Percentiles rank a stretch among this genome's conserved stretches.
phyloP scores from a whole-genome alignment of 306 rosid species.

The Cucurbita ficifolia region DNA sequence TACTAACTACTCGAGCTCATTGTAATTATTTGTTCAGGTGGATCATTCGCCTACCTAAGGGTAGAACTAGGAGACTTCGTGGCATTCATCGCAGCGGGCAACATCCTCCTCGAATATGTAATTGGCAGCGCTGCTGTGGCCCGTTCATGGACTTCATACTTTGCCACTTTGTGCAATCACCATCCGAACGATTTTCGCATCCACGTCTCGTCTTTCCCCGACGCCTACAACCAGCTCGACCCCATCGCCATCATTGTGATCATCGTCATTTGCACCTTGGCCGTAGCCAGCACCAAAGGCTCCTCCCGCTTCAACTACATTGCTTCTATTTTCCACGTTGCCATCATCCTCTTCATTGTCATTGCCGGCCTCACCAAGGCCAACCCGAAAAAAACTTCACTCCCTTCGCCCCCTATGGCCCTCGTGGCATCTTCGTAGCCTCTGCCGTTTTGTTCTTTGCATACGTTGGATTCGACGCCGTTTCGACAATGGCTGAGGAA shows the following conservation, averaged over 20 bases:
- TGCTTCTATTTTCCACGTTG: conserved; percentile 45
- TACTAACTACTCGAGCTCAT: conserved; percentile 41
- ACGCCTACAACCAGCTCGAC: conserved; percentile 35
- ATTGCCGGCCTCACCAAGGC: conserved; percentile 57
- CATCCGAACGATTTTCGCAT: conserved; percentile 43
- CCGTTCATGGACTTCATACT: conserved; percentile 89
- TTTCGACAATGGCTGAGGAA: conserved; percentile 78
- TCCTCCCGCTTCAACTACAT: conserved; percentile 69
- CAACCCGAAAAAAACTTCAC: conserved; percentile 32
- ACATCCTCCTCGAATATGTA: too few relatives aligned
- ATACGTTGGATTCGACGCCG: conserved; percentile 69
- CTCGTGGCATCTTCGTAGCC: conserved; percentile 43
- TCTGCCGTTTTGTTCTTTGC: conserved; percentile 78
- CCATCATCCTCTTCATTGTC: conserved; percentile 48
- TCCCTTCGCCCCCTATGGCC: conserved; percentile 16
- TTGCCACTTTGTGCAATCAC: conserved; percentile 54
- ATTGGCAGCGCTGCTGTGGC: too few relatives aligned
- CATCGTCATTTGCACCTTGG: conserved; percentile 24
- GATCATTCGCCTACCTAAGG: too few relatives aligned
- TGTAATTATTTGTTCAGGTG: too few relatives aligned
- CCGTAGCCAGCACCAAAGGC: conserved; percentile 63
- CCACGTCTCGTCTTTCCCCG: conserved; percentile 6
- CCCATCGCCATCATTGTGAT: conserved; percentile 49
- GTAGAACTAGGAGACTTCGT: too few relatives aligned
- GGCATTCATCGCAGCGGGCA: too few relatives aligned